Evolutionary conservation across 768 basidiomycete species (phyloP), one percentile per base, ranked within the genome.

Genomic region (Trametes sanguinea): DNA sequence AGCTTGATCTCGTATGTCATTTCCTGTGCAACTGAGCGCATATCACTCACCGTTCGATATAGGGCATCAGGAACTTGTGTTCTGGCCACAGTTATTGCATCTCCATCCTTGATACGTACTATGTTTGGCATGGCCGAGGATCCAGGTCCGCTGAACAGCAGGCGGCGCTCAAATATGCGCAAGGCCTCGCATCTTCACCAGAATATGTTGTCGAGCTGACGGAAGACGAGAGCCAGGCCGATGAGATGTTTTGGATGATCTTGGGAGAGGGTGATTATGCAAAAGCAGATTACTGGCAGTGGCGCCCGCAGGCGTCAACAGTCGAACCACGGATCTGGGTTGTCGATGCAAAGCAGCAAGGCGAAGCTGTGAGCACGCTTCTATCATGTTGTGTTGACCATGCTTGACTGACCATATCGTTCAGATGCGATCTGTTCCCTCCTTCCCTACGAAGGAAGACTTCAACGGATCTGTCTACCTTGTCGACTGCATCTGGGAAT

Each of bases 241-340:
- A 92, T 56, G 89, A 92, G 61, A 85, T 92, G 83, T 92, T 94
- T 70, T 92, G 92, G 89, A 86, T 90, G 84, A 82, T 90, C 40
- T 78, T 94, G 2, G 92, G 92, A n/a, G 84, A 90, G 27, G 80
- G 85, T 2, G 81, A 82, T 2, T 92, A 86, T 70, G 90, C 90
- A 3, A 85, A 82, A 45, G 92, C 92, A 1, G 85, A 93, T 65
- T 88, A 93, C 71, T 94, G 92, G 92, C 82, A 72, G 69, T 94
- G 90, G 89, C 81, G 88, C 67, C 73, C 73, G 29, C 11, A 47
- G 6, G 57, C 71, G 67, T 16, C 72, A 76, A n/a, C 57, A 69
- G 67, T 72, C 6, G 79, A 82, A 50, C 83, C 89, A 42, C 77
- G 78, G 27, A 75, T 87, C 17, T 93, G 89, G 88, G 75, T 78